Conservation (phyloP, 345 rosid genomes). For the Raphanus raphanistrum region DNA sequence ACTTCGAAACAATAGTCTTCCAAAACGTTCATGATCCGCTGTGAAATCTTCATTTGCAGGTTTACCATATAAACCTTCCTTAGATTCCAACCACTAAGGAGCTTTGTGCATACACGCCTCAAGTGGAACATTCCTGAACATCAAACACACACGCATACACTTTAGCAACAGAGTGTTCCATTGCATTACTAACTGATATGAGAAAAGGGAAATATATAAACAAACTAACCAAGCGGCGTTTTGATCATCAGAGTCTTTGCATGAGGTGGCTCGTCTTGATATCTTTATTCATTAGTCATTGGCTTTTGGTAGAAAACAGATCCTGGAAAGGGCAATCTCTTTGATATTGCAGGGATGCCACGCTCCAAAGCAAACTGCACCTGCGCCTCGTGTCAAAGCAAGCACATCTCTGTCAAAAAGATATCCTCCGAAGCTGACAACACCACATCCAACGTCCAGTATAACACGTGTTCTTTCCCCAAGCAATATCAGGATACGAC, state of each 20-base stretch:
- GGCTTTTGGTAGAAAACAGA: too few relatives aligned
- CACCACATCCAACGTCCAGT: slow-evolving; percentile 95
- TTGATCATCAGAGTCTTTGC: slow-evolving; percentile 51
- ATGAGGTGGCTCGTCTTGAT: slow-evolving; percentile 62
- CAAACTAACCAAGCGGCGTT: slow-evolving; percentile 59
- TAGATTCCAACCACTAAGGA: not conserved
- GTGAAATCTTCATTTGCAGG: not conserved
- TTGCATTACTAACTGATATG: slow-evolving; percentile 1
- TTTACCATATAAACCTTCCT: not conserved
- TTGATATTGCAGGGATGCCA: too few relatives aligned
- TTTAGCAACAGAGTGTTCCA: not conserved
- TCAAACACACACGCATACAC: not conserved
- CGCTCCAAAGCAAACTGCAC: too few relatives aligned
- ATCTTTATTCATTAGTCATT: slow-evolving; percentile 28
- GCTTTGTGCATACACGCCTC: not conserved
- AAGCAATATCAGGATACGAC: slow-evolving; percentile 66
- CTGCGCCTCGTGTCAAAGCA: too few relatives aligned
- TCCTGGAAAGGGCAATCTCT: too few relatives aligned
- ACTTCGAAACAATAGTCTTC: not conserved
- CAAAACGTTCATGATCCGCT: not conserved
- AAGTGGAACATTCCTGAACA: not conserved
- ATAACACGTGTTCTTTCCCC: slow-evolving; percentile 81
- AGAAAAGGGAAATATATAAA: slow-evolving; percentile 5
- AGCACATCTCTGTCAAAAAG: slow-evolving; percentile 76
- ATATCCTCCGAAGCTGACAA: slow-evolving; percentile 90